phyloP scores from a whole-genome alignment of 2,329 filamentous ascomycete genomes.

The Sarocladium strictum region DNA sequence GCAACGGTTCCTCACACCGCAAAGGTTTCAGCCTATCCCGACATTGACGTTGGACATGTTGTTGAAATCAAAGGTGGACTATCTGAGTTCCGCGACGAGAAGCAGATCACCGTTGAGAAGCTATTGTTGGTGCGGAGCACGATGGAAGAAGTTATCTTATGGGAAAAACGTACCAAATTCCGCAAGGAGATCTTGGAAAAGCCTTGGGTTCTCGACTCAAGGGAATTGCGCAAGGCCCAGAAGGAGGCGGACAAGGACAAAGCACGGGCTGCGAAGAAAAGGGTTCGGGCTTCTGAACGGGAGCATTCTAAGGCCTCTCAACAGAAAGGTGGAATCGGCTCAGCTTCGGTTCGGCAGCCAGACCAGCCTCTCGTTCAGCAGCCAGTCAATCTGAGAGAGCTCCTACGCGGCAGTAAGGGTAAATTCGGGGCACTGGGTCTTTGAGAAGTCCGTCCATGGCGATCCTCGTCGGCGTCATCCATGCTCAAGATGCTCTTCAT shows the following conservation, averaged over 20 bases:
- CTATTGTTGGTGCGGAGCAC: slow-evolving; percentile 44
- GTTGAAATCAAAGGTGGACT: slow-evolving; percentile 53
- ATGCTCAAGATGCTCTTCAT: too few relatives aligned
- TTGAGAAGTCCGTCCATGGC: too few relatives aligned
- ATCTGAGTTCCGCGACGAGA: slow-evolving; percentile 38
- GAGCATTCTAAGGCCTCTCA: slow-evolving; percentile 9
- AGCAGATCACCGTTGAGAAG: slow-evolving; percentile 48
- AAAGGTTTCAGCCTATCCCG: slow-evolving; percentile 15
- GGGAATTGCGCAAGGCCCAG: slow-evolving; percentile 44
- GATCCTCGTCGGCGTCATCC: too few relatives aligned
- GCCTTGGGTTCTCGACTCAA: slow-evolving; percentile 49
- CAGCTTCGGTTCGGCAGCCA: slow-evolving; percentile 3
- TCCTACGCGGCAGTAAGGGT: slow-evolving; percentile 15
- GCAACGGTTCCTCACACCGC: not conserved
- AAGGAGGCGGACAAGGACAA: slow-evolving; percentile 34
- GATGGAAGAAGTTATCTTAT: slow-evolving; percentile 51
- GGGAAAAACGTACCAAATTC: slow-evolving; percentile 49
- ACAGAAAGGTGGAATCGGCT: not conserved
- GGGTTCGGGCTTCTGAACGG: not conserved
- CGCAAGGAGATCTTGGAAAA: slow-evolving; percentile 40
- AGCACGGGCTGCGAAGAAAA: not conserved
- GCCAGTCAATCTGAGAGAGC: slow-evolving; percentile 2
- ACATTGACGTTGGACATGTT: slow-evolving; percentile 46
- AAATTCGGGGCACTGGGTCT: slow-evolving; percentile 29
- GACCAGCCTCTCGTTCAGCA: slow-evolving; percentile 17